Evolutionary conservation across 495 filamentous ascomycete species (phyloP).

Genomic region (Aspergillus avenaceus): DNA sequence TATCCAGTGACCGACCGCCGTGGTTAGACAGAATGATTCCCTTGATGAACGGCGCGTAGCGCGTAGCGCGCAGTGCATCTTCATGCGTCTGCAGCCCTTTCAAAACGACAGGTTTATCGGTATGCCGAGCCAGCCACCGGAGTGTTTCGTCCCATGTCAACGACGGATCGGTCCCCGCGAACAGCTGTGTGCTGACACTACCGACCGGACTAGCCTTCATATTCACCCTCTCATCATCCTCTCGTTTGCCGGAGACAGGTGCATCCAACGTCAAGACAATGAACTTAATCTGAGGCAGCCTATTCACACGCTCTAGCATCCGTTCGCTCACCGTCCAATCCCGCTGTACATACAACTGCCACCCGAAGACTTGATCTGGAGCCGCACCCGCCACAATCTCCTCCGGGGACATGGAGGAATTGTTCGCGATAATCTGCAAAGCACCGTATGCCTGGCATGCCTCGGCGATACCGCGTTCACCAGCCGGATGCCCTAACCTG

Average conservation of each 20-base stretch:
- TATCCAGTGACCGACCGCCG: conserved; percentile 81
- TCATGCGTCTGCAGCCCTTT: conserved; percentile 95
- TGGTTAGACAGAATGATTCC: conserved; percentile 88
- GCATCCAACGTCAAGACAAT: conserved; percentile 87
- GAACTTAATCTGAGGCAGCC: conserved; percentile 68
- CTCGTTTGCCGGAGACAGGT: conserved; percentile 84
- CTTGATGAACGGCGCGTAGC: conserved; percentile 64
- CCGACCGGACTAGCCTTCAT: conserved; percentile 42
- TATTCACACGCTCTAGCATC: conserved; percentile 72
- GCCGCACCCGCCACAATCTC: conserved; percentile 70
- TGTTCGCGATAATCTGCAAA: conserved; percentile 83
- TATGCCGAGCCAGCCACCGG: conserved; percentile 72
- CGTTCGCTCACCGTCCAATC: conserved; percentile 77
- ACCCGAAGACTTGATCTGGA: conserved; percentile 77
- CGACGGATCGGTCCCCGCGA: conserved; percentile 76
- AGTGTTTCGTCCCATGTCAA: conserved; percentile 83
- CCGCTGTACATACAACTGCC: conserved; percentile 87
- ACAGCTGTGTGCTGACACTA: conserved; percentile 54
- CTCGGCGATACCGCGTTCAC: conserved; percentile 80
- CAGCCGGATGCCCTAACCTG: conserved; percentile 78
- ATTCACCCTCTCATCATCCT: conserved; percentile 73
- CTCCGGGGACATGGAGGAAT: conserved; percentile 83
- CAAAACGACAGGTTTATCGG: conserved; percentile 75
- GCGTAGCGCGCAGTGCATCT: conserved; percentile 76
- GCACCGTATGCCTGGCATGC: conserved; percentile 73